Evolutionary conservation across 2,329 filamentous ascomycete genomes (phyloP).

Genomic region (Pseudonectria foliicola): DNA sequence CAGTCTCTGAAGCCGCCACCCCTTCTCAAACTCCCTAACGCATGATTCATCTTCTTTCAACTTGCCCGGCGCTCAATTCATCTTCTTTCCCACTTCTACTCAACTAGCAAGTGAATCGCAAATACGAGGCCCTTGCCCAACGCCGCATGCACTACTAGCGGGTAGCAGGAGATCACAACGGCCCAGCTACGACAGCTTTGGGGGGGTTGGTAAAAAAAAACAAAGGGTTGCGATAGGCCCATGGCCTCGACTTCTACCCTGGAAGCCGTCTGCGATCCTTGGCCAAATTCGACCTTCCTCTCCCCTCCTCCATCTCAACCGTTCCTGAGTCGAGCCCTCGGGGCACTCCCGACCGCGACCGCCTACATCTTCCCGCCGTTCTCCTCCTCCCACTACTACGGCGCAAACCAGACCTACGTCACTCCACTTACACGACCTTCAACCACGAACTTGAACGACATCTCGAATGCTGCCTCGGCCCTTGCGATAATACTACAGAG

Average conservation of each 20-base stretch:
- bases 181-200: slow-evolving; percentile 10
- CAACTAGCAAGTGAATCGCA: too few species aligned
- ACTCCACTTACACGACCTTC: slow-evolving; percentile 13
- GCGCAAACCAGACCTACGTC: too few species aligned
- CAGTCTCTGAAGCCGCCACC: slow-evolving; percentile 9
- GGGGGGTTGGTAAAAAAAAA: slow-evolving; percentile 15
- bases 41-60: neutral
- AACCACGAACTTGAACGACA: slow-evolving; percentile 2
- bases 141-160: too few species aligned
- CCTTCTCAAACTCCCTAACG: slow-evolving; percentile 2
- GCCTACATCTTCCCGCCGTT: too few species aligned
- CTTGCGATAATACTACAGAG: slow-evolving; percentile 5
- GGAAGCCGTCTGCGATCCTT: slow-evolving; percentile 11
- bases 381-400: too few species aligned
- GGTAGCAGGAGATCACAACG: slow-evolving; percentile 1
- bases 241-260: slow-evolving; percentile 12
- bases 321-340: neutral
- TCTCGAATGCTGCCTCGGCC: slow-evolving; percentile 6
- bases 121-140: too few species aligned
- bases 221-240: slow-evolving; percentile 8
- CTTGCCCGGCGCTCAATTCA: too few species aligned
- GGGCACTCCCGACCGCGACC: neutral
- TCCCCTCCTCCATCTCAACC: slow-evolving; percentile 1
- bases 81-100: too few species aligned
- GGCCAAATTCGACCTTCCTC: slow-evolving; percentile 5